Evolutionary conservation across 1,139 yeast genomes (phyloP), one percentile per base, ranked within the genome.

Genomic region (Debaryomycetaceae sp.): DNA sequence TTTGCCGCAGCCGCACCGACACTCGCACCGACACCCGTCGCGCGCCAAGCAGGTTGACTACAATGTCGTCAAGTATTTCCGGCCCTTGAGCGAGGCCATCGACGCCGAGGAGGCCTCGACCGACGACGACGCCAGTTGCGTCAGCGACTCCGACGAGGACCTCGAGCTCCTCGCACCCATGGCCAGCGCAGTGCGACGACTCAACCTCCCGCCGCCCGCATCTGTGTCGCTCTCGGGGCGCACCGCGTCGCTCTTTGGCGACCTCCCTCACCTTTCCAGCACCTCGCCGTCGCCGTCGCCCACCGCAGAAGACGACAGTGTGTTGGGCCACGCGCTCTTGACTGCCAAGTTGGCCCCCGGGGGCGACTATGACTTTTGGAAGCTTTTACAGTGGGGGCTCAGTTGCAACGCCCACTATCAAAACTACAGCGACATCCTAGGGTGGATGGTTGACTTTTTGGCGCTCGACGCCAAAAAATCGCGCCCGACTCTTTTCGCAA

Each of bases 91-190:
- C 22, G 23, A 17, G 17, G 19, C 20, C 21, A 19, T 19, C 9
- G 29, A 19, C 14, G 26, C 13, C 4, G 23, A 6, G 16, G 52
- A 47, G 3, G 37, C 43, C n/a, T n/a, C n/a, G n/a, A n/a, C n/a
- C n/a, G n/a, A n/a, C n/a, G n/a, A n/a, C n/a, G n/a, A n/a, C n/a
- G n/a, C n/a, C n/a, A n/a, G n/a, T n/a, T n/a, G n/a, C 1, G 42
- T 57, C 8, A 53, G 59, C 23, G 61, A 58, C 31, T 58, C 64
- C 1, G 62, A 58, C 25, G 50, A 41, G 20, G 58, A 45, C 13
- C 28, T 29, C 3, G 32, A 37, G 13, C 22, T 38, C 8, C 22
- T 47, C 4, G 33, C 39, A 14, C 25, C 26, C n/a, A 27, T 27
- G 26, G 17, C 14, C 8, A 16, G 12, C 4, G 35, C 26, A 16